These are phyloP conservation scores for Penicillium palitans DNA, from an alignment of 2,329 filamentous ascomycete species.

Conservation along the genomic window DNA sequence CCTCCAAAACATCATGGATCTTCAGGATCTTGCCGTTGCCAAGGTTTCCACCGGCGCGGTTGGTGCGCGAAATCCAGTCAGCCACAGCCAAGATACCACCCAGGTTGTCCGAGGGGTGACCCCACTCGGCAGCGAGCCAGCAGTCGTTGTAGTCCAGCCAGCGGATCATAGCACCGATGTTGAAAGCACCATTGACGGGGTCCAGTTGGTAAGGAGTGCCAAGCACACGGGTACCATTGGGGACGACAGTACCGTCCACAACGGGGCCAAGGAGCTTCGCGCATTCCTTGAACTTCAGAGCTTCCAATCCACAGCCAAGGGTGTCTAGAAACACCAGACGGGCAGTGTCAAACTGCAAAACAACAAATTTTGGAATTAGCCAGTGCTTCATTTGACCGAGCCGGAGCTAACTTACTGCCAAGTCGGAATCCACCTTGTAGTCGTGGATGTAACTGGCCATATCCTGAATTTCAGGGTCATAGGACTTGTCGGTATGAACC, in stretches of 20 bases:
- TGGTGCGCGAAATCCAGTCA: slow-evolving; percentile 96
- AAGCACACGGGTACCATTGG: slow-evolving; percentile 86
- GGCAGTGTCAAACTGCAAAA: slow-evolving; percentile 74
- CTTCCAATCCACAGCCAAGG: slow-evolving; percentile 93
- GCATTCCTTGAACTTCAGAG: slow-evolving; percentile 93
- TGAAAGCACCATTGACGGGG: slow-evolving; percentile 94
- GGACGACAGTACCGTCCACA: slow-evolving; percentile 85
- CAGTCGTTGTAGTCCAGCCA: slow-evolving; percentile 99
- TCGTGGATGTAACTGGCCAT: slow-evolving; percentile 95
- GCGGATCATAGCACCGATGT: slow-evolving; percentile 97
- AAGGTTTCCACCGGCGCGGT: slow-evolving; percentile 76
- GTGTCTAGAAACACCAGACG: slow-evolving; percentile 97
- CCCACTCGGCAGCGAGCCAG: slow-evolving; percentile 99
- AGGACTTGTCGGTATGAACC: slow-evolving; percentile 53
- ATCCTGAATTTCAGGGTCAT: slow-evolving; percentile 90
- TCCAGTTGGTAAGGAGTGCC: slow-evolving; percentile 94
- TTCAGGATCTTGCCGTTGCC: slow-evolving; percentile 77
- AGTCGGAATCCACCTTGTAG: slow-evolving; percentile 83
- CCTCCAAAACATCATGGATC: slow-evolving; percentile 87
- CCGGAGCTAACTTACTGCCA: slow-evolving; percentile 67
- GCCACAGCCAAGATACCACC: slow-evolving; percentile 95
- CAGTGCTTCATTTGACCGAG: not conserved
- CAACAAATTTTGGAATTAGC: slow-evolving; percentile 5
- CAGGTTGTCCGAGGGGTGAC: slow-evolving; percentile 96
- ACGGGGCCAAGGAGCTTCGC: slow-evolving; percentile 89